These are phyloP conservation scores for Astrothelium macrocarpum DNA, from an alignment of 495 filamentous ascomycete species.

Conservation along the genomic window DNA sequence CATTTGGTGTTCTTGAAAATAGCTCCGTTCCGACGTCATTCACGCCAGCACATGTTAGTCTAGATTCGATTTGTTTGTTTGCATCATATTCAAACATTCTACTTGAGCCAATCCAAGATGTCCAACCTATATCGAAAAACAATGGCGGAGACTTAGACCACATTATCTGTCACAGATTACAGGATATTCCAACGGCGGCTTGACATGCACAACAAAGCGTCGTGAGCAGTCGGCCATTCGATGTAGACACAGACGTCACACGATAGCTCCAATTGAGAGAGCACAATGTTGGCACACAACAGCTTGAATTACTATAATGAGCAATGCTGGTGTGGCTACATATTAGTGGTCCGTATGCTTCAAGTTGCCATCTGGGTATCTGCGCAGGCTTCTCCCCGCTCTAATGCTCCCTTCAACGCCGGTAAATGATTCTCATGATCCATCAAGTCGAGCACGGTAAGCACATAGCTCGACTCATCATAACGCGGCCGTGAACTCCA, in stretches of 20 bases:
- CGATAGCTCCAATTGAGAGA: background rate
- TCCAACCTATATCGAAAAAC: too few relatives aligned
- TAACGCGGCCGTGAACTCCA: background rate
- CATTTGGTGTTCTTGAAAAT: background rate
- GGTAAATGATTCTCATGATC: background rate
- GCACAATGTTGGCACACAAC: background rate
- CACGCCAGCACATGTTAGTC: background rate
- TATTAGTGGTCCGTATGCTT: background rate
- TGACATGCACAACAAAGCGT: background rate
- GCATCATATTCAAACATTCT: background rate
- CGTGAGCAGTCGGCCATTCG: background rate
- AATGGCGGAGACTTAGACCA: too few relatives aligned
- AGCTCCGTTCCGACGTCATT: background rate
- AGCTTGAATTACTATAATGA: background rate
- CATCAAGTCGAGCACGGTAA: background rate
- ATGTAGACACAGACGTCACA: background rate
- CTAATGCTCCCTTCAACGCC: background rate
- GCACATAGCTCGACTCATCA: background rate
- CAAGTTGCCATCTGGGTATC: background rate
- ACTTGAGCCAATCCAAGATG: too few relatives aligned
- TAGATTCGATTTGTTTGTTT: background rate
- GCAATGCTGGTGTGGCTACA: background rate
- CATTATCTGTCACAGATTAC: too few relatives aligned
- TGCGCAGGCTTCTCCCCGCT: background rate
- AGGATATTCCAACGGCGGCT: background rate